These are phyloP conservation scores for Zizania latifolia DNA, from an alignment of 176 grass and related monocot genomes.

Conservation along the genomic window DNA sequence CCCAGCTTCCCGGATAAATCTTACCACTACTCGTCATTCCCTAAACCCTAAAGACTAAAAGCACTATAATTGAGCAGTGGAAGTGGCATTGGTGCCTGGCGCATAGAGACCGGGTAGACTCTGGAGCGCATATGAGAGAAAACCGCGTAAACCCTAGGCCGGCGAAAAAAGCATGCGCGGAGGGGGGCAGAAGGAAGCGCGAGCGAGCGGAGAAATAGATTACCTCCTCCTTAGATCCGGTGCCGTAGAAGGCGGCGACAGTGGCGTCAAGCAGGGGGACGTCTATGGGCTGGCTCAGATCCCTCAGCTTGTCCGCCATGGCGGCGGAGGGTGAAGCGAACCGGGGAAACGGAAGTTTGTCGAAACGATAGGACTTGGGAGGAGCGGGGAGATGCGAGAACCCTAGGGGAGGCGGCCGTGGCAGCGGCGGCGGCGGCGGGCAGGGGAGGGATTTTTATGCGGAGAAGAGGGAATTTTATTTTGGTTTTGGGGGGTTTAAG, in stretches of 20 bases:
- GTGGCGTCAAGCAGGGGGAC: constrained; percentile 88
- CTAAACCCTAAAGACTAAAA: background rate
- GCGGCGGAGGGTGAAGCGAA: constrained; percentile 13
- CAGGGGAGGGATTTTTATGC: background rate
- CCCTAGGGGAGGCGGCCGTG: constrained; percentile 17
- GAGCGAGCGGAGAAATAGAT: background rate
- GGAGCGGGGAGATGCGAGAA: background rate
- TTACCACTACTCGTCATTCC: background rate
- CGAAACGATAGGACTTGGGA: background rate
- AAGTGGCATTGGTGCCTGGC: background rate
- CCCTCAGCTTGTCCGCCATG: constrained; percentile 94
- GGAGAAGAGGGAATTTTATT: constrained; percentile 5
- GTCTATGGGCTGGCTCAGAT: constrained; percentile 96
- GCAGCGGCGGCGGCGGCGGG: background rate
- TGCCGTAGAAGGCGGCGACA: constrained; percentile 95
- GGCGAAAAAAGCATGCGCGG: background rate
- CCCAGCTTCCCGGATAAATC: background rate
- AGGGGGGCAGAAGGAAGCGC: background rate
- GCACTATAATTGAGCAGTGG: background rate
- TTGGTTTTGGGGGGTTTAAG: constrained; percentile 37
- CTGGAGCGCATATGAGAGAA: background rate
- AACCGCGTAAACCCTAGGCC: constrained; percentile 39
- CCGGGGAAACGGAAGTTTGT: background rate
- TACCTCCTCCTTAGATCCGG: constrained; percentile 99
- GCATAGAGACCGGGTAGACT: too few relatives aligned